Conservation (phyloP, 257 asterid species). For the Lavandula angustifolia region DNA sequence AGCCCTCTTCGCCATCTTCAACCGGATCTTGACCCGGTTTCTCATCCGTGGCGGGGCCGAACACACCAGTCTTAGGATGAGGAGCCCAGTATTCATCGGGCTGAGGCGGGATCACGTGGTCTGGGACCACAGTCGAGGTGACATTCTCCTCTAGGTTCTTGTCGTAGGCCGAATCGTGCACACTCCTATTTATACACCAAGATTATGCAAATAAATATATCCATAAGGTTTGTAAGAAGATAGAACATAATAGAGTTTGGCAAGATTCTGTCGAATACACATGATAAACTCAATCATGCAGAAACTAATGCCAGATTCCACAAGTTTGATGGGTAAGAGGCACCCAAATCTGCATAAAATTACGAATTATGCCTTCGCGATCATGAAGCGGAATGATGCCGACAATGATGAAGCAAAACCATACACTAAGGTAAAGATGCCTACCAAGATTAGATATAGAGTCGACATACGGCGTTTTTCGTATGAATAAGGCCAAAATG, state of each 20-base stretch:
- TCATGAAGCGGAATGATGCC: too few species aligned
- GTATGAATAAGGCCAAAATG: not conserved
- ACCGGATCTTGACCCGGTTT: slow-evolving; percentile 24
- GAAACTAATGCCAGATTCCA: too few species aligned
- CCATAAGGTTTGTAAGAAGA: not conserved
- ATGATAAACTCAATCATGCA: too few species aligned
- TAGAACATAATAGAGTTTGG: not conserved
- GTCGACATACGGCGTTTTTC: not conserved
- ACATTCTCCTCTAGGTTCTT: slow-evolving; percentile 73
- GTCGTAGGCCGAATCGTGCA: slow-evolving; percentile 72
- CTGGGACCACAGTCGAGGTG: slow-evolving; percentile 57
- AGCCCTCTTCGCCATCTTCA: slow-evolving; percentile 32
- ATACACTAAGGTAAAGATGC: not conserved
- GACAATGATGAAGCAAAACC: not conserved
- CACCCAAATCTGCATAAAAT: not conserved
- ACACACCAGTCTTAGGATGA: slow-evolving; percentile 83
- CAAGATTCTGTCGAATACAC: too few species aligned
- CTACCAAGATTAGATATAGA: not conserved
- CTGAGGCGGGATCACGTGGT: slow-evolving; percentile 49
- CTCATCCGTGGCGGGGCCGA: slow-evolving; percentile 61
- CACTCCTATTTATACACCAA: slow-evolving; percentile 48
- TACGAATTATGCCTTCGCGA: too few species aligned
- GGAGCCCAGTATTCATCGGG: slow-evolving; percentile 74
- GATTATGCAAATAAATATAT: not conserved
- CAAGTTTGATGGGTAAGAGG: not conserved